These are phyloP conservation scores for Umbelopsis sp. DNA, from an alignment of 371 early-diverging fungal species.

Conservation along the genomic window DNA sequence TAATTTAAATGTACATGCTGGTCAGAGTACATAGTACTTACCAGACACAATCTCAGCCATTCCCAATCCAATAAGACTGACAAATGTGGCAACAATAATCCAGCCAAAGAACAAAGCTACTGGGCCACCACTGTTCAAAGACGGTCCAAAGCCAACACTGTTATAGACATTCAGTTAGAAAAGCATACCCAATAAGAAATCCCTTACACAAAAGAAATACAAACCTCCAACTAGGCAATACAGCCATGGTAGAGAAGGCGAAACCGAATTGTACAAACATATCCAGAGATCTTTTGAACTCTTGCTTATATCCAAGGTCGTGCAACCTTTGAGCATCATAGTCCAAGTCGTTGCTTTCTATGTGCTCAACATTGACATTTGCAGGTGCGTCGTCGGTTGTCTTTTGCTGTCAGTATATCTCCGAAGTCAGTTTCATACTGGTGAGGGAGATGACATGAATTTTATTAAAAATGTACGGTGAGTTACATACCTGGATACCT, in stretches of 20 bases:
- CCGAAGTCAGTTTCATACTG: not conserved
- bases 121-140: constrained; percentile 41
- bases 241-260: constrained; percentile 32
- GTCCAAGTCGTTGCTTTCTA: constrained; percentile 13
- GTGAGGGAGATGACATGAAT: no score
- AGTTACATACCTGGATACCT: not conserved
- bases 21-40: not conserved
- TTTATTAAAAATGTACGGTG: not conserved
- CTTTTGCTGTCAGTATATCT: not conserved
- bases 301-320: constrained; percentile 33
- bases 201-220: not conserved
- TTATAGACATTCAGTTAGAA: not conserved
- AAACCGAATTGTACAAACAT: constrained; percentile 33
- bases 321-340: constrained; percentile 27
- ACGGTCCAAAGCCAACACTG: constrained; percentile 31
- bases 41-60: constrained; percentile 44
- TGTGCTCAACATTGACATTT: not conserved
- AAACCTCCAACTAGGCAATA: constrained; percentile 29
- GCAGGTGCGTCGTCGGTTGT: not conserved
- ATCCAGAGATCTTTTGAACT: constrained; percentile 29
- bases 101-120: constrained; percentile 43
- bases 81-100: constrained; percentile 40
- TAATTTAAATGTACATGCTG: not conserved
- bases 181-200: not conserved
- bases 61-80: constrained; percentile 36